These are phyloP conservation scores for Pseudogymnoascus sp. DNA, from an alignment of 2,329 filamentous ascomycete species.

Conservation along the genomic window DNA sequence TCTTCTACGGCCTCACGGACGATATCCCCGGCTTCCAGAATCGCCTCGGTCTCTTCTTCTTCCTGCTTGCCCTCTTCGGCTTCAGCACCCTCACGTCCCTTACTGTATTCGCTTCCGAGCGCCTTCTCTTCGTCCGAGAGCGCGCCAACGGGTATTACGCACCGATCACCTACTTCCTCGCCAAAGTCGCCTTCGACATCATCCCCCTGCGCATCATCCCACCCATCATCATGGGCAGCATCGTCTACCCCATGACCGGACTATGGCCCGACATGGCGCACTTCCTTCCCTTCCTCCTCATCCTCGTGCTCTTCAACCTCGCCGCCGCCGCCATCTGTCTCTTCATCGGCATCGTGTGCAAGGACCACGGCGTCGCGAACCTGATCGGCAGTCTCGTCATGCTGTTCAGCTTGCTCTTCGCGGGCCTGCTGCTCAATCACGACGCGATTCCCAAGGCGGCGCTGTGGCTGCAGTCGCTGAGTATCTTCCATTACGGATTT, in stretches of 20 bases:
- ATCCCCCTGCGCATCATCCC: conserved; percentile 89
- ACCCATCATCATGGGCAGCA: conserved; percentile 88
- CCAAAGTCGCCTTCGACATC: conserved; percentile 98
- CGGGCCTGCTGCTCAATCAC: conserved; percentile 88
- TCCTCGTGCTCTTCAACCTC: conserved; percentile 91
- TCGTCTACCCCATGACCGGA: conserved; percentile 97
- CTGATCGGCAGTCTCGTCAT: conserved; percentile 91
- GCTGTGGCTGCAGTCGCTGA: conserved; percentile 84
- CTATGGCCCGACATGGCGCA: conserved; percentile 73
- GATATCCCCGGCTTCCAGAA: conserved; percentile 98
- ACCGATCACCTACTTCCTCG: conserved; percentile 85
- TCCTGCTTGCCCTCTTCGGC: conserved; percentile 88
- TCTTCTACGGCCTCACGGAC: conserved; percentile 93
- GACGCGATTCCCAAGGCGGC: conserved; percentile 81
- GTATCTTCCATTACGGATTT: conserved; percentile 97
- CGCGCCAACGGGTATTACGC: conserved; percentile 95
- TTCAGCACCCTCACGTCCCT: conserved; percentile 93
- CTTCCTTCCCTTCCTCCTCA: conserved; percentile 85
- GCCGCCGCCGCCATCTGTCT: conserved; percentile 89
- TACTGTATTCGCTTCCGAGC: conserved; percentile 85
- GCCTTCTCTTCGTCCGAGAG: conserved; percentile 85
- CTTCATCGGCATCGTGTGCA: conserved; percentile 93
- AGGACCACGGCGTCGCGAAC: conserved; percentile 84
- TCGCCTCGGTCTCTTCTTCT: conserved; percentile 93
- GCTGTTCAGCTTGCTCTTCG: conserved; percentile 93